phyloP scores from a whole-genome alignment of 2,329 filamentous ascomycete species.

The Lasiodiplodia gonubiensis region DNA sequence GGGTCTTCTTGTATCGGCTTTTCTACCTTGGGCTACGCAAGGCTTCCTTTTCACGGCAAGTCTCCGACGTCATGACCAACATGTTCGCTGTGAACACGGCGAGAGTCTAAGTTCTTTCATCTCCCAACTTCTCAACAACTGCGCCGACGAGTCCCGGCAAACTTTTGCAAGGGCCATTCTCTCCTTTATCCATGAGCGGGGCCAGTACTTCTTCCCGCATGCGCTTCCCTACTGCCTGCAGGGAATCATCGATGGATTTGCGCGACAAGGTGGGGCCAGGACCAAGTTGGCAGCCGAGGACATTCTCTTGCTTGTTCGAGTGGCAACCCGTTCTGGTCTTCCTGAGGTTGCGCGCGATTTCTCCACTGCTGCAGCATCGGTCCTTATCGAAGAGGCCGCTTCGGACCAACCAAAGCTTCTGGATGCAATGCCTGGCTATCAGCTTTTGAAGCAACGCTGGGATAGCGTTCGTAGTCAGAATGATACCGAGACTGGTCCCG shows the following conservation, averaged over 20 bases:
- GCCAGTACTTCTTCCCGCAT: slow-evolving; percentile 46
- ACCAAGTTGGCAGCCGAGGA: slow-evolving; percentile 35
- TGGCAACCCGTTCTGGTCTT: slow-evolving; percentile 47
- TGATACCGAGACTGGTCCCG: not conserved
- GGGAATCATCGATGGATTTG: slow-evolving; percentile 46
- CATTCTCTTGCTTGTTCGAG: slow-evolving; percentile 42
- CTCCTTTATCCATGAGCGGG: slow-evolving; percentile 42
- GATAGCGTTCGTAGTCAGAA: slow-evolving; percentile 24
- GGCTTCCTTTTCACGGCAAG: slow-evolving; percentile 52
- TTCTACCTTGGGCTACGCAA: slow-evolving; percentile 56
- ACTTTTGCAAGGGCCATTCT: slow-evolving; percentile 42
- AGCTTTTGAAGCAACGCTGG: slow-evolving; percentile 31
- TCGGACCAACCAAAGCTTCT: slow-evolving; percentile 10
- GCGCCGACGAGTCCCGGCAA: slow-evolving; percentile 29
- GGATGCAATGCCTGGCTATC: slow-evolving; percentile 34
- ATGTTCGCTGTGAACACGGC: slow-evolving; percentile 49
- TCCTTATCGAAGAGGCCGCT: slow-evolving; percentile 35
- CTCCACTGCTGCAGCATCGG: slow-evolving; percentile 32
- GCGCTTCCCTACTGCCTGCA: slow-evolving; percentile 51
- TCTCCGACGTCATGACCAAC: slow-evolving; percentile 40
- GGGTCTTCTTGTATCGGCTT: slow-evolving; percentile 47
- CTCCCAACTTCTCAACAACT: slow-evolving; percentile 37
- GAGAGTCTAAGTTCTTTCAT: slow-evolving; percentile 46
- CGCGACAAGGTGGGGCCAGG: not conserved
- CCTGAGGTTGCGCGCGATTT: slow-evolving; percentile 53